Evolutionary conservation across 1,139 yeast species (phyloP), one percentile per base, ranked within the genome.

Genomic region (Protomyces arabidopsidicola): DNA sequence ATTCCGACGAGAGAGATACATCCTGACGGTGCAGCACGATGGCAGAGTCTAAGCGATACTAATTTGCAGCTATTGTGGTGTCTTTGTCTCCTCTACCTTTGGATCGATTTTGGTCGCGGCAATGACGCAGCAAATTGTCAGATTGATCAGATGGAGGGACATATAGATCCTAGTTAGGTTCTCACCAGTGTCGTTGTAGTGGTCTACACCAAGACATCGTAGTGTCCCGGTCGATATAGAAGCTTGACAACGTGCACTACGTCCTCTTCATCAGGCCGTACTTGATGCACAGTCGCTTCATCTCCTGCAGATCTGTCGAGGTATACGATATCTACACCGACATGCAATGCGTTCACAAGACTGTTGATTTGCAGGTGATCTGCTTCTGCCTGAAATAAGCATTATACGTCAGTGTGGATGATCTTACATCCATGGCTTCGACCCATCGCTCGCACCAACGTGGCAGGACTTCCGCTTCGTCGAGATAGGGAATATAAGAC

Each of bases 181-280:
- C 6, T 27, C 31, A 27, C 6, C 31, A 27, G 31, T 27, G n/a
- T n/a, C n/a, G n/a, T n/a, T n/a, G n/a, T n/a, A n/a, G n/a, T n/a
- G n/a, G n/a, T 3, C 45, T 52, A 52, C 2, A 52, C 39, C 31
- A 58, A 12, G 39, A 51, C 52, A 51, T 69, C 71, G 65, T 69
- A 69, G 59, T 69, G 71, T n/a, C 71, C 71, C 10, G 71, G 71
- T 48, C 71, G 66, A 55, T 69, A 69, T 52, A 69, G 65, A 24
- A 69, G 66, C 22, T 54, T 65, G 54, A 69, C 65, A 12, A 42
- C 53, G 16, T 16, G 16, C 14, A 52, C 52, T 5, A 38, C 31
- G 9, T 18, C 38, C 48, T 55, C 58, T 12, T 31, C 51, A 24
- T 36, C 55, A 16, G 70, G 68, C 38, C 38, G 45, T 34, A 69